A percentile compares a stretch with the other conserved stretches of the same genome.
These are phyloP conservation scores for Boletus rubroflammeus DNA, from an alignment of 768 basidiomycete genomes.

Conservation along the genomic window DNA sequence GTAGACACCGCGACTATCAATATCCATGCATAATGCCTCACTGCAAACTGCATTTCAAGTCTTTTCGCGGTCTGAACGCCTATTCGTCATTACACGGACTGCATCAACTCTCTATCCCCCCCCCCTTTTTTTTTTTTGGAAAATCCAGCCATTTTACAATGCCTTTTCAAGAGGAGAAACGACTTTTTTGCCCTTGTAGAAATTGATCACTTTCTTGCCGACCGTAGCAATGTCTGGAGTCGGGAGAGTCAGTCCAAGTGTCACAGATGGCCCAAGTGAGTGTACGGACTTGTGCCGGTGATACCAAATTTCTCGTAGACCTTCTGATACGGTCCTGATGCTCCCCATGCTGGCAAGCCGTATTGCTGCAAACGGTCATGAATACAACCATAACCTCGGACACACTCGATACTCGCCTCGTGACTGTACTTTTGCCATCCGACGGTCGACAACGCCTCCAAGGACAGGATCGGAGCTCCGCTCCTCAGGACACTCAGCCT, in stretches of 20 bases:
- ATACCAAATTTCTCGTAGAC: slow-evolving; percentile 91
- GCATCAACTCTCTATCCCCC: background rate
- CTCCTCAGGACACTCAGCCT: slow-evolving; percentile 80
- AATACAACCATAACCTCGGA: background rate
- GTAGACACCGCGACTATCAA: slow-evolving; percentile 24
- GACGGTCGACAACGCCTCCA: slow-evolving; percentile 79
- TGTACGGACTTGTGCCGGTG: slow-evolving; percentile 62
- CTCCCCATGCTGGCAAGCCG: slow-evolving; percentile 74
- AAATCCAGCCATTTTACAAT: slow-evolving; percentile 34
- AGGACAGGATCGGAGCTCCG: slow-evolving; percentile 84
- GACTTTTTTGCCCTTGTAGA: slow-evolving; percentile 75
- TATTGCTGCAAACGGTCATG: slow-evolving; percentile 48
- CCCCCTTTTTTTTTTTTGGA: too few species aligned
- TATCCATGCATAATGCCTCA: slow-evolving; percentile 16
- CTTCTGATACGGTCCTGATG: slow-evolving; percentile 86
- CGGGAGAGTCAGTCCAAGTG: slow-evolving; percentile 5
- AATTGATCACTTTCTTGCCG: slow-evolving; percentile 81
- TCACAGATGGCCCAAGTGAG: background rate
- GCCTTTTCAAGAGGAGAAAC: slow-evolving; percentile 78
- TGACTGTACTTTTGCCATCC: slow-evolving; percentile 92
- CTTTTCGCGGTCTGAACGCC: background rate
- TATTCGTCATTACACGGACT: slow-evolving; percentile 12
- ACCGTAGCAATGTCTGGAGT: slow-evolving; percentile 67
- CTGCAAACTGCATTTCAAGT: background rate
- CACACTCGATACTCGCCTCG: slow-evolving; percentile 44